Evolutionary conservation across 163 green algal genomes (phyloP), one percentile per base, ranked within the genome.

Genomic region (Chlamydomonas reinhardtii): DNA sequence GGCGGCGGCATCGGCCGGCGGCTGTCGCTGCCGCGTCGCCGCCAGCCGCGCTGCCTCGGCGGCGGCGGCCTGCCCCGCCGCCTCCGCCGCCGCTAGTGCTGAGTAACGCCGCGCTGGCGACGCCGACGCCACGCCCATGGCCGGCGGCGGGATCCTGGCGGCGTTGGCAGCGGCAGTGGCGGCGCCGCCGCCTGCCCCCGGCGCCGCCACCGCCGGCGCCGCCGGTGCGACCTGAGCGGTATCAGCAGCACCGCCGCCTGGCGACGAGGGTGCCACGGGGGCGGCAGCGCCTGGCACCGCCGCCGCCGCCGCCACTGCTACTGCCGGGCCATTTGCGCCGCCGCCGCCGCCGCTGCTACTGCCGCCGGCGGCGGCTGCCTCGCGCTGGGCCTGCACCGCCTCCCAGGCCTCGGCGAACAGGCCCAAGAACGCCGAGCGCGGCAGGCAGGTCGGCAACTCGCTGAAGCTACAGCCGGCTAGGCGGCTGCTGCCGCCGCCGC

Each of bases 91-190:
- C 48, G 48, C 48, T 2, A 56, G 48, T 9, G 48, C 2, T 1
- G 48, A 56, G 48, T 56, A 56, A 1, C 48, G 48, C 48, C 48
- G 48, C 48, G 25, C 54, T 37, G 25, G 62, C 25, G 37, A 39
- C 73, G 12, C 74, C 6, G 62, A 48, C 22, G 35, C 76, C 15
- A 75, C 64, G 25, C 76, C 76, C 76, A 84, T 84, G 0, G 76
- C 76, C 5, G 76, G 64, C 19, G 76, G 64, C 4, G 74, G 19
- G 16, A 31, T 4, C 31, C 27, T 37, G 20, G 2, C 61, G 48
- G 48, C 48, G 9, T 9, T 14, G 48, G 48, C 48, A 17, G 12
- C 48, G 14, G 48, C 48, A 14, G 48, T 14, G 9, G 48, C 48
- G 48, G 9, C 48, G 48, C 12, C 48, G 48, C 12, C 48, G 48